Evolutionary conservation across 148 eudicot species (phyloP).

Genomic region (Heliosperma pusillum): DNA sequence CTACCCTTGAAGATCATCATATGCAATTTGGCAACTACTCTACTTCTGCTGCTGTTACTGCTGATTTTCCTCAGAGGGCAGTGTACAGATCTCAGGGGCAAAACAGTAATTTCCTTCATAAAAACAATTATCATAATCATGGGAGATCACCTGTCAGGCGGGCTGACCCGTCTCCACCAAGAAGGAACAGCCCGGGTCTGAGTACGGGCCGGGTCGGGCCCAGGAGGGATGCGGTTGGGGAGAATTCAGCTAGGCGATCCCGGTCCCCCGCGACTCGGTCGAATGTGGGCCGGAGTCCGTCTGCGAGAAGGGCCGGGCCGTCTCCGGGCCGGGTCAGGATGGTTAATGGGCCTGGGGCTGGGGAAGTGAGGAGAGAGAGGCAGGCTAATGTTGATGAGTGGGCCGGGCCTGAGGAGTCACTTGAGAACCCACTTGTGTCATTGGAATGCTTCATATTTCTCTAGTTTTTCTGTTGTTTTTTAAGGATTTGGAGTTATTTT

Average conservation of each 20-base stretch:
- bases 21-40: not conserved
- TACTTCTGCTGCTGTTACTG: not conserved
- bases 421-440: slow-evolving; percentile 78
- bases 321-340: slow-evolving; percentile 61
- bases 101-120: not conserved
- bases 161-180: slow-evolving; percentile 41
- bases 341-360: slow-evolving; percentile 30
- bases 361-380: slow-evolving; percentile 14
- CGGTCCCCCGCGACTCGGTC: slow-evolving; percentile 49
- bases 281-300: slow-evolving; percentile 45
- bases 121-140: not conserved
- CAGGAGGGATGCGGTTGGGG: slow-evolving; percentile 9
- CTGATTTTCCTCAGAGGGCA: slow-evolving; percentile 25
- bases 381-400: slow-evolving; percentile 20
- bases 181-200: slow-evolving; percentile 22
- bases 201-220: slow-evolving; percentile 1
- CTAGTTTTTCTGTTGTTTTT: slow-evolving; percentile 11
- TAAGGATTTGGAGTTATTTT: not conserved
- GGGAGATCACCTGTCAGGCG: slow-evolving; percentile 41
- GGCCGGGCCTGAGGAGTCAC: slow-evolving; percentile 50
- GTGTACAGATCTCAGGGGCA: slow-evolving; percentile 26
- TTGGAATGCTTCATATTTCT: slow-evolving; percentile 78
- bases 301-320: slow-evolving; percentile 41
- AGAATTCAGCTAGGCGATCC: slow-evolving; percentile 41
- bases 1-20: slow-evolving; percentile 22